Percentiles rank a stretch among this genome's conserved stretches.
phyloP scores from a whole-genome alignment of 129 eudicot species.

The Flaveria ramosissima region DNA sequence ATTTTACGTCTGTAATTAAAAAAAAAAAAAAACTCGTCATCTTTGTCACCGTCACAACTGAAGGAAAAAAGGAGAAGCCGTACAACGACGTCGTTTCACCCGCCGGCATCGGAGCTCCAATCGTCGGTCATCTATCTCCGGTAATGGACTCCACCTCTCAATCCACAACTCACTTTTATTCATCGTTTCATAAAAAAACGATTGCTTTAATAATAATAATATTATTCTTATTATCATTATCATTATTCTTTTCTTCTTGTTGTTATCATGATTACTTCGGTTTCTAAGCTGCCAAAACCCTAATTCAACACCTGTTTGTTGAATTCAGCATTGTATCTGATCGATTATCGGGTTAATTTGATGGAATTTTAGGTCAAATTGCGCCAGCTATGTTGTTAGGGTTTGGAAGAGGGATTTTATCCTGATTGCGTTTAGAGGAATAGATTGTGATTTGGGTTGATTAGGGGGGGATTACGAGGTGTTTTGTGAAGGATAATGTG shows the following conservation, averaged over 20 bases:
- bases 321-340: conserved; percentile 8
- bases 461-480: conserved; percentile 22
- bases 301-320: conserved; percentile 18
- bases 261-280: conserved; percentile 12
- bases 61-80: conserved; percentile 17
- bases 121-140: conserved; percentile 20
- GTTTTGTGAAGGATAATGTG: conserved; percentile 81
- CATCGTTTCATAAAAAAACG: not conserved
- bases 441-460: conserved; percentile 4
- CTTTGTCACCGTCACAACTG: conserved; percentile 37
- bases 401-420: conserved; percentile 42
- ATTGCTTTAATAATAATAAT: not conserved
- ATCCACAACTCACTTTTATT: conserved; percentile 9
- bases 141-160: conserved; percentile 19
- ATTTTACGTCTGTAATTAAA: conserved; percentile 19
- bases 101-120: conserved; percentile 31
- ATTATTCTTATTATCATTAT: too few species aligned
- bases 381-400: conserved; percentile 44
- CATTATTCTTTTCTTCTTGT: conserved; percentile 26
- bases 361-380: conserved; percentile 38
- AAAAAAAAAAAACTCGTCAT: conserved; percentile 31
- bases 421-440: conserved; percentile 12
- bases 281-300: conserved; percentile 36
- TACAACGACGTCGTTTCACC: conserved; percentile 33
- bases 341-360: conserved; percentile 17